These are phyloP conservation scores for Ophiostoma pallidulum DNA, from an alignment of 2,329 filamentous ascomycete genomes.

Conservation along the genomic window DNA sequence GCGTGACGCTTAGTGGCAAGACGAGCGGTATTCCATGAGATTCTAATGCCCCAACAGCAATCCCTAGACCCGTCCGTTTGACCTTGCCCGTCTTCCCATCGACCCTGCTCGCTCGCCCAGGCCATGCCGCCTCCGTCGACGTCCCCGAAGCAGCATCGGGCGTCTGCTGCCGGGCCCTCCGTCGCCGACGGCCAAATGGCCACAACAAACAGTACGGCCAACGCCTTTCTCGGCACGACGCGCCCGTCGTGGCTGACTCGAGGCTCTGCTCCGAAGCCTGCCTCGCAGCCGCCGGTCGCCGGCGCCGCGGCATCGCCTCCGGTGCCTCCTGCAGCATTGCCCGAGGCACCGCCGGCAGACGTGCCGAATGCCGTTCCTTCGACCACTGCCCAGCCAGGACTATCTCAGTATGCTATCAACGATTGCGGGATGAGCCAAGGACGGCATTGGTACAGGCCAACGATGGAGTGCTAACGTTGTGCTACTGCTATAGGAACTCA, in stretches of 20 bases:
- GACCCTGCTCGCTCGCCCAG: neutral
- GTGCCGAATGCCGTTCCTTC: too few species aligned
- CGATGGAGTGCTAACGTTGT: too few species aligned
- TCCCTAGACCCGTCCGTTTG: neutral
- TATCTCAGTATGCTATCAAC: neutral
- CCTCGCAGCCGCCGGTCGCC: neutral
- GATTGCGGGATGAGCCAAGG: too few species aligned
- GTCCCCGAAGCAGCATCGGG: neutral
- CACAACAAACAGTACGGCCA: conserved; percentile 23
- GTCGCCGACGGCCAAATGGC: conserved; percentile 16
- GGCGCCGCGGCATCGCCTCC: neutral
- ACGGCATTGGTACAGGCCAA: neutral
- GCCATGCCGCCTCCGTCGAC: conserved; percentile 9
- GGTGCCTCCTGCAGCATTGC: neutral
- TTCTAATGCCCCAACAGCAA: neutral
- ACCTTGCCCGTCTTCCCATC: neutral
- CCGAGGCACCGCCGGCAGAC: neutral
- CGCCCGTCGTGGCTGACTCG: conserved; percentile 24
- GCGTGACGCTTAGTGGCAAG: neutral
- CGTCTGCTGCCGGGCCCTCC: neutral
- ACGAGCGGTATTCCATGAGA: too few species aligned
- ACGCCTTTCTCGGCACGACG: conserved; percentile 21
- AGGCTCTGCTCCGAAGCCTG: neutral
- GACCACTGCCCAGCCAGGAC: neutral
- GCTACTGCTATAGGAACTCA: too few species aligned